Conservation (phyloP, 805 yeast species). For the Hanseniaspora clermontiae region DNA sequence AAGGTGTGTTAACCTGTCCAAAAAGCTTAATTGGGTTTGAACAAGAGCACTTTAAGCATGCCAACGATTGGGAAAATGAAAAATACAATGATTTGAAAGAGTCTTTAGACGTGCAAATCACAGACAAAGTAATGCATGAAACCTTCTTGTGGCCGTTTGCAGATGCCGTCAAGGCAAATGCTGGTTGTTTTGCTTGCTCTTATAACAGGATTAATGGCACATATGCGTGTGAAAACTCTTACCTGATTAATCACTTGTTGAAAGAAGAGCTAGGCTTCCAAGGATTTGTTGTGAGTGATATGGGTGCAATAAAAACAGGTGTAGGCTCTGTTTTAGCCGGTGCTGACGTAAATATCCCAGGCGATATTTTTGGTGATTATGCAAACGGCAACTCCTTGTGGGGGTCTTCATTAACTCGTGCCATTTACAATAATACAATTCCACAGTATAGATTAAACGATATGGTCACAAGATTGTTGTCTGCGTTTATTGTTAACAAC, state of each 20-base stretch:
- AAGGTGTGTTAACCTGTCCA: slow-evolving; percentile 46
- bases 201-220: slow-evolving; percentile 46
- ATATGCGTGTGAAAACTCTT: slow-evolving; percentile 48
- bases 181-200: slow-evolving; percentile 49
- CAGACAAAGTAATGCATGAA: slow-evolving; percentile 51
- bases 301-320: slow-evolving; percentile 55
- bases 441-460: slow-evolving; percentile 44
- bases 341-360: slow-evolving; percentile 56
- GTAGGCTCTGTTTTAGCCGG: slow-evolving; percentile 47
- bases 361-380: slow-evolving; percentile 43
- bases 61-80: slow-evolving; percentile 38
- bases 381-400: slow-evolving; percentile 41
- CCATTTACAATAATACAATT: slow-evolving; percentile 44
- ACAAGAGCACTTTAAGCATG: slow-evolving; percentile 48
- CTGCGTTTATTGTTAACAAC: slow-evolving; percentile 41
- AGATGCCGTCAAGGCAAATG: slow-evolving; percentile 48
- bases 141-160: slow-evolving; percentile 56
- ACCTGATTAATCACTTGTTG: slow-evolving; percentile 40
- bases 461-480: slow-evolving; percentile 49
- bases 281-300: slow-evolving; percentile 54
- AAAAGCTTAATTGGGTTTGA: slow-evolving; percentile 49
- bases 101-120: slow-evolving; percentile 42
- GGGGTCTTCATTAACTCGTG: slow-evolving; percentile 46
- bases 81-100: slow-evolving; percentile 34
- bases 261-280: slow-evolving; percentile 55